These are phyloP conservation scores for Leccinum pallidistipes DNA, from an alignment of 1,284 basidiomycete genomes.

Conservation along the genomic window DNA sequence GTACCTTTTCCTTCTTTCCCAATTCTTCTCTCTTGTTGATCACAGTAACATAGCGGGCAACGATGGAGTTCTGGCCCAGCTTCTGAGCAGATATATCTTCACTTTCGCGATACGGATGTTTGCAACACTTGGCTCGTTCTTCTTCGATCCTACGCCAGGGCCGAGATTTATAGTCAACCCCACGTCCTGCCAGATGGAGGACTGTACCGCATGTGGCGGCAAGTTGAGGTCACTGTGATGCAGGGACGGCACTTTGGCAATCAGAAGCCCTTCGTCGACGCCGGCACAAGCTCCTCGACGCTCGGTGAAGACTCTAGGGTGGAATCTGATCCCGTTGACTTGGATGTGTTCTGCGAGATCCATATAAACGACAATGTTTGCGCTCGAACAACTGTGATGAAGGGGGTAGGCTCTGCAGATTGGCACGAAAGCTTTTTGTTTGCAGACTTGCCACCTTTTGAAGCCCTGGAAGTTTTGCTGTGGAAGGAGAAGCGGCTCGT, in stretches of 20 bases:
- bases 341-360: slow-evolving; percentile 72
- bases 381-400: slow-evolving; percentile 72
- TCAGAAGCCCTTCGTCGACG: slow-evolving; percentile 35
- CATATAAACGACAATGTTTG: slow-evolving; percentile 61
- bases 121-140: slow-evolving; percentile 73
- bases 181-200: slow-evolving; percentile 63
- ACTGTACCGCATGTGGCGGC: slow-evolving; percentile 82
- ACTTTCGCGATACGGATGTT: slow-evolving; percentile 58
- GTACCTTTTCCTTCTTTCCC: slow-evolving; percentile 37
- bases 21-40: slow-evolving; percentile 10
- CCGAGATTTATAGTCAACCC: slow-evolving; percentile 71
- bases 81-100: slow-evolving; percentile 69
- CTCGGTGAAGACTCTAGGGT: slow-evolving; percentile 36
- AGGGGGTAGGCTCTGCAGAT: slow-evolving; percentile 59
- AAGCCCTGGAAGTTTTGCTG: slow-evolving; percentile 60
- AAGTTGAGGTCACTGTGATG: slow-evolving; percentile 67
- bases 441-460: slow-evolving; percentile 70
- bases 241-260: slow-evolving; percentile 70
- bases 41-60: slow-evolving; percentile 48
- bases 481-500: slow-evolving; percentile 64
- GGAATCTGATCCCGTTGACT: slow-evolving; percentile 56
- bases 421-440: slow-evolving; percentile 82
- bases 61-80: slow-evolving; percentile 55
- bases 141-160: slow-evolving; percentile 71
- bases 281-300: slow-evolving; percentile 24